Conservation (phyloP, 805 yeast genomes). For the Starmerella tilneyi region DNA sequence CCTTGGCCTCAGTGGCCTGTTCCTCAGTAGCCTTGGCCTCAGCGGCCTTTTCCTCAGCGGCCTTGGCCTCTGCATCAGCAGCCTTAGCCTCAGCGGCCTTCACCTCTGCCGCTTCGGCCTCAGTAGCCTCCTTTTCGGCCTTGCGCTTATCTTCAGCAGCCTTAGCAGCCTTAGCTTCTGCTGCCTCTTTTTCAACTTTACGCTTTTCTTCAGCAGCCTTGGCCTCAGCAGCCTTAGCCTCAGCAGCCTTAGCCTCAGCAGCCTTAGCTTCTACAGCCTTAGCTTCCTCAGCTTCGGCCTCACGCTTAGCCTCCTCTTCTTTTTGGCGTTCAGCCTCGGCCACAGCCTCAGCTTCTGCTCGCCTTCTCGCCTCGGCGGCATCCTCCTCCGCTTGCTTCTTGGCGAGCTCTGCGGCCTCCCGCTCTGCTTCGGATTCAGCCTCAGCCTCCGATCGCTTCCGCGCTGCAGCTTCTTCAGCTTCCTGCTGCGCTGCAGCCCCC, state of each 20-base stretch:
- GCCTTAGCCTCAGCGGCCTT: background rate
- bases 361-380: conserved; percentile 34
- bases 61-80: background rate
- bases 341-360: conserved; percentile 7
- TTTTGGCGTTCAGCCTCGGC: background rate
- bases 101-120: background rate
- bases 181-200: background rate
- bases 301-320: background rate
- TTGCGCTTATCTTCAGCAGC: background rate
- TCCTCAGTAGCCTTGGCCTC: background rate
- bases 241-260: background rate
- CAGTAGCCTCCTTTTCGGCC: background rate
- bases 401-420: background rate
- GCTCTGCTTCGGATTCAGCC: conserved; percentile 15
- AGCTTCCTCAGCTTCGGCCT: conserved; percentile 4
- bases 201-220: background rate
- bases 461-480: background rate
- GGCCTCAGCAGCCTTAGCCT: background rate
- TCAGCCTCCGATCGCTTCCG: background rate
- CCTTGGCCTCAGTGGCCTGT: background rate
- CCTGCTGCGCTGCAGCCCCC: background rate
- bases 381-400: conserved; percentile 33
- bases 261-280: conserved; percentile 11
- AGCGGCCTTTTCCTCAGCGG: background rate
- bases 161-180: conserved; percentile 1